phyloP scores from a whole-genome alignment of 1,139 yeast genomes.

The Debaryomyces subglobosus region DNA sequence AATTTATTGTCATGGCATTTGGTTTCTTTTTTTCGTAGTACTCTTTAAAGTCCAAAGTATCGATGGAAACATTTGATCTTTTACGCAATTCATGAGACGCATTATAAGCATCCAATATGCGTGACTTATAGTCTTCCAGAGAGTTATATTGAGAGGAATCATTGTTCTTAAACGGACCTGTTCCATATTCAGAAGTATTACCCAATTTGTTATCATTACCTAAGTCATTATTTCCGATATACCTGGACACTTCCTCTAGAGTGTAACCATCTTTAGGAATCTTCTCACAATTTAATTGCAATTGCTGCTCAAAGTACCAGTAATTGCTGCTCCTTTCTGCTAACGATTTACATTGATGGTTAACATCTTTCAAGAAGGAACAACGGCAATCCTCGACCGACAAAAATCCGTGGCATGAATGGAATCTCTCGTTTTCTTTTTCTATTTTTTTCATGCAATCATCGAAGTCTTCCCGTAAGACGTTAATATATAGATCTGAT shows the following conservation, averaged over 20 bases:
- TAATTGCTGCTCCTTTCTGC: constrained; percentile 6
- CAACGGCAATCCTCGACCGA: constrained; percentile 8
- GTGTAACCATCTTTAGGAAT: background rate
- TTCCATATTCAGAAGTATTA: background rate
- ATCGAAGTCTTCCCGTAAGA: constrained; percentile 8
- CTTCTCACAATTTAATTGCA: background rate
- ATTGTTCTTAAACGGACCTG: background rate
- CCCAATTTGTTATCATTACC: background rate
- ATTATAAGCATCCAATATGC: background rate
- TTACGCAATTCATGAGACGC: background rate
- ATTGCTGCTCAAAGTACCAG: constrained; percentile 11
- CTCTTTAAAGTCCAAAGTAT: constrained; percentile 12
- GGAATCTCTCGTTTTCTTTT: background rate
- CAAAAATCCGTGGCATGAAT: constrained; percentile 5
- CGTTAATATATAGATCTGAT: constrained; percentile 9
- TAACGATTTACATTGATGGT: constrained; percentile 4
- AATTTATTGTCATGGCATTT: constrained; percentile 17
- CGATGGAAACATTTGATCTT: background rate
- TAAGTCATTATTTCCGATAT: background rate
- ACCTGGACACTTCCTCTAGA: background rate
- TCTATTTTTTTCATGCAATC: constrained; percentile 12
- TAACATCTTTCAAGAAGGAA: constrained; percentile 9
- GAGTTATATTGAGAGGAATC: background rate
- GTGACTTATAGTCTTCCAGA: background rate
- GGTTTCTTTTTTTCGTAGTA: constrained; percentile 13